phyloP scores from a whole-genome alignment of 2,329 filamentous ascomycete species.

The Botrytis fabae region DNA sequence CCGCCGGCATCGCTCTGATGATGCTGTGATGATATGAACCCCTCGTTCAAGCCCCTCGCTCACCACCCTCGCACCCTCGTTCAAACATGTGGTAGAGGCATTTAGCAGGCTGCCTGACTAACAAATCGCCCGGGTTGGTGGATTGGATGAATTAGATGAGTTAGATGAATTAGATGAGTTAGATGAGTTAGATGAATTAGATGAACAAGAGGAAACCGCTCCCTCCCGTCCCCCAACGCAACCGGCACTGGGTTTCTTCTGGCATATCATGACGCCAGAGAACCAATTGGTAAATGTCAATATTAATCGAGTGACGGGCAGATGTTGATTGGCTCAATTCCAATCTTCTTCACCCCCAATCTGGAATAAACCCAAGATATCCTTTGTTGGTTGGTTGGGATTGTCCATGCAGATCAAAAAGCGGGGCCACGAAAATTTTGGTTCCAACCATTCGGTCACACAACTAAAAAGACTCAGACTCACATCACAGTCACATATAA shows the following conservation, averaged over 20 bases:
- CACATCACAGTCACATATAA: conserved; percentile 11
- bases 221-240: not conserved
- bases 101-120: not conserved
- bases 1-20: conserved; percentile 8
- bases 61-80: not conserved
- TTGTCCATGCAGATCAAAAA: conserved; percentile 13
- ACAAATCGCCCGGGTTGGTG: not conserved
- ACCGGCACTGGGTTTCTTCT: not conserved
- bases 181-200: not conserved
- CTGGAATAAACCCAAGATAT: not conserved
- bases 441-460: conserved; percentile 16
- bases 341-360: not conserved
- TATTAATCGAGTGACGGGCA: not conserved
- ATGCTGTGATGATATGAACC: not conserved
- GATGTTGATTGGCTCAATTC: not conserved
- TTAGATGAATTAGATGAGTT: not conserved
- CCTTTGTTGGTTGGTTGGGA: conserved; percentile 15
- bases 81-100: not conserved
- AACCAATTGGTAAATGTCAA: not conserved
- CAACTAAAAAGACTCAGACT: conserved; percentile 7
- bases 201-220: not conserved
- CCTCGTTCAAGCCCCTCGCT: not conserved
- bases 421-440: conserved; percentile 13
- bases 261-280: not conserved
- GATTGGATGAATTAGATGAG: not conserved